phyloP scores from a whole-genome alignment of 2,329 filamentous ascomycete species.

The Monilinia polystroma region DNA sequence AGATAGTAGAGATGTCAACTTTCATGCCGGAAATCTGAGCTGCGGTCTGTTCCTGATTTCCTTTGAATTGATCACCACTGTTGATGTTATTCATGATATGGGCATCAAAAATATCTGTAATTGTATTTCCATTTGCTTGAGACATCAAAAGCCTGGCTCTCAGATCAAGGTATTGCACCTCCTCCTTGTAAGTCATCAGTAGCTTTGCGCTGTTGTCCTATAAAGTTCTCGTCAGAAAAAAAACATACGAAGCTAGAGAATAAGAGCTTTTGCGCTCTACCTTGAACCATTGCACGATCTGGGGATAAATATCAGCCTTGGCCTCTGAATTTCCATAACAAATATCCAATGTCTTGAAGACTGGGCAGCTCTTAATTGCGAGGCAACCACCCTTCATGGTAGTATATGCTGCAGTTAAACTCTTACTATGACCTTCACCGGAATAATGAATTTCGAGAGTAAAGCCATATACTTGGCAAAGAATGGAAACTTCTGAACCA shows the following conservation, averaged over 20 bases:
- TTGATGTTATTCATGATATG: background rate
- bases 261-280: background rate
- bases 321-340: background rate
- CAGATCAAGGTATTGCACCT: background rate
- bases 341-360: background rate
- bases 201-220: background rate
- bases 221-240: background rate
- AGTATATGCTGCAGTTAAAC: background rate
- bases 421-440: background rate
- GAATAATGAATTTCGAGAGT: no score
- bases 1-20: rapidly evolving
- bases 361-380: background rate
- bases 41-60: background rate
- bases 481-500: no score
- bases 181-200: background rate
- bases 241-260: rapidly evolving
- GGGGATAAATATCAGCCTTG: background rate
- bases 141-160: background rate
- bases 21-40: background rate
- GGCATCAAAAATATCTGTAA: background rate
- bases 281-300: background rate
- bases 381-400: background rate
- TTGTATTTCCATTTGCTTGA: background rate
- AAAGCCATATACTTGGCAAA: no score
- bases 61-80: no score